A percentile compares a stretch with the other conserved stretches of the same genome.
phyloP scores from a whole-genome alignment of 495 filamentous ascomycete species.

The Hamigera avellanea region DNA sequence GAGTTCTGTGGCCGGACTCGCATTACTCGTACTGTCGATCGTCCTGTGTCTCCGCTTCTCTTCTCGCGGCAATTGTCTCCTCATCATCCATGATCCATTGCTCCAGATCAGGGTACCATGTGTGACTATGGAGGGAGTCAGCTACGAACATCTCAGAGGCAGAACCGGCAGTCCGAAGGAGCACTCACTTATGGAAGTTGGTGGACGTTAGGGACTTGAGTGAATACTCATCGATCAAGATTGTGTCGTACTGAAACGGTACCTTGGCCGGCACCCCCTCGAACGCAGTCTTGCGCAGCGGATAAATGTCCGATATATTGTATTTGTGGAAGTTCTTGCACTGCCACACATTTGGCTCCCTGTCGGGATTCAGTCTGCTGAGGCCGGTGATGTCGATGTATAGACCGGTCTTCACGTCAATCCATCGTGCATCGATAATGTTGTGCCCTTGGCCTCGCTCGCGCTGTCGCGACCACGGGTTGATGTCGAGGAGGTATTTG shows the following conservation, averaged over 20 bases:
- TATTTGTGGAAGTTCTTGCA: conserved; percentile 80
- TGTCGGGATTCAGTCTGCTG: conserved; percentile 49
- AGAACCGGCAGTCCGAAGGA: not conserved
- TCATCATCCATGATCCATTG: conserved; percentile 26
- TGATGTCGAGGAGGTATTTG: conserved; percentile 66
- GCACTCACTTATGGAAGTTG: conserved; percentile 41
- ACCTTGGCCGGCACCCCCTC: conserved; percentile 50
- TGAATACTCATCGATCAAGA: conserved; percentile 50
- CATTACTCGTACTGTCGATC: conserved; percentile 19
- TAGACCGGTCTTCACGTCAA: conserved; percentile 63
- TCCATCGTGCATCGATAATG: conserved; percentile 79
- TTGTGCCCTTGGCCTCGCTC: conserved; percentile 57
- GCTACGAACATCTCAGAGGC: not conserved
- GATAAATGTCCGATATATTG: conserved; percentile 37
- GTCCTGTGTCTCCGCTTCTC: conserved; percentile 9
- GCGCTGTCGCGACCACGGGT: conserved; percentile 51
- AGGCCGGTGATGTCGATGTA: conserved; percentile 87
- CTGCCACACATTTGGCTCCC: conserved; percentile 53
- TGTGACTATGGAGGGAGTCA: conserved; percentile 18
- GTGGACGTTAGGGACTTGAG: conserved; percentile 37
- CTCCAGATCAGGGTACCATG: conserved; percentile 16
- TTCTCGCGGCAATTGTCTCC: conserved; percentile 8
- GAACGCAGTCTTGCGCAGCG: conserved; percentile 44
- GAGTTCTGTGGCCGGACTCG: no score
- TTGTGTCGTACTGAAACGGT: conserved; percentile 47